Conservation (phyloP, 2,329 filamentous ascomycete genomes). For the Davidsoniella neocaledoniae region DNA sequence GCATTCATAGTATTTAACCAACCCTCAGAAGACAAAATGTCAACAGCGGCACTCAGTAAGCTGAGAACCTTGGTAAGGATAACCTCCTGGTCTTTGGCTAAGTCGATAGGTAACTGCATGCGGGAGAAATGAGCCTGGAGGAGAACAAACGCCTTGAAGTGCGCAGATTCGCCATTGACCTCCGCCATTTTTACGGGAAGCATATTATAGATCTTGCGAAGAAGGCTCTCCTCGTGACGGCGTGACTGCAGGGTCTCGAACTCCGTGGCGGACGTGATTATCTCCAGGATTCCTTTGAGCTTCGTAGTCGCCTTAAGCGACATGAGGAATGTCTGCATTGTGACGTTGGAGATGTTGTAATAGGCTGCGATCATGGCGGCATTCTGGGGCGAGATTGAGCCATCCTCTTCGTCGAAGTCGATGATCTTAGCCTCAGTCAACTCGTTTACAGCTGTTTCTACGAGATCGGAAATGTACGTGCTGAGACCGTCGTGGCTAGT, state of each 20-base stretch:
- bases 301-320: slow-evolving; percentile 80
- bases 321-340: slow-evolving; percentile 95
- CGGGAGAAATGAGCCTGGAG: slow-evolving; percentile 94
- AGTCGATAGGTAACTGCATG: slow-evolving; percentile 88
- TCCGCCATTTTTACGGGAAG: slow-evolving; percentile 91
- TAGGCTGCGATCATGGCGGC: slow-evolving; percentile 96
- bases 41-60: slow-evolving; percentile 79
- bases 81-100: slow-evolving; percentile 87
- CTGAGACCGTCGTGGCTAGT: slow-evolving; percentile 88
- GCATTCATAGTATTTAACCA: slow-evolving; percentile 95
- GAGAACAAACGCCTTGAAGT: slow-evolving; percentile 97
- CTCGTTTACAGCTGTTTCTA: slow-evolving; percentile 84
- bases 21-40: slow-evolving; percentile 88
- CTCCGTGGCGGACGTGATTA: slow-evolving; percentile 89
- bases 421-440: slow-evolving; percentile 87
- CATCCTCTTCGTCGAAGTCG: slow-evolving; percentile 87
- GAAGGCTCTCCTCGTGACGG: slow-evolving; percentile 73
- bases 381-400: slow-evolving; percentile 75
- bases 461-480: slow-evolving; percentile 81
- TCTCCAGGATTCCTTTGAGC: slow-evolving; percentile 92
- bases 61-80: slow-evolving; percentile 73
- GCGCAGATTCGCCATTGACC: slow-evolving; percentile 73
- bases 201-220: slow-evolving; percentile 85
- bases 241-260: slow-evolving; percentile 92
- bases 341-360: slow-evolving; percentile 98